phyloP scores from a whole-genome alignment of 1,284 basidiomycete genomes.

The Boletus sp. region DNA sequence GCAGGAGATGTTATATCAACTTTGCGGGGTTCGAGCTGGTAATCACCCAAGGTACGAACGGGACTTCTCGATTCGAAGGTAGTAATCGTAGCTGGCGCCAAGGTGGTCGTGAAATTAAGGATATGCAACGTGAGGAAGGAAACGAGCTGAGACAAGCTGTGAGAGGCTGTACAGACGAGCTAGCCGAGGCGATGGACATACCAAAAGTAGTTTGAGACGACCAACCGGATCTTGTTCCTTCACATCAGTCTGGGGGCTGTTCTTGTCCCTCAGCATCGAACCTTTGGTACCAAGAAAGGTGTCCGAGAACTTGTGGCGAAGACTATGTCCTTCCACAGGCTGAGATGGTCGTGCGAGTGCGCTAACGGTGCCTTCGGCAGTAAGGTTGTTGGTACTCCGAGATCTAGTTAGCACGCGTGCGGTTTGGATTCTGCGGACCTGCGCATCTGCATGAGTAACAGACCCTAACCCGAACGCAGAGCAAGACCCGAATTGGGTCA shows the following conservation, averaged over 20 bases:
- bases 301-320: constrained; percentile 45
- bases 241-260: constrained; percentile 24
- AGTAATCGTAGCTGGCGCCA: constrained; percentile 55
- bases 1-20: constrained; percentile 63
- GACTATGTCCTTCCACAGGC: constrained; percentile 22
- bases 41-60: constrained; percentile 21
- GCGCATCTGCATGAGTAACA: constrained; percentile 4
- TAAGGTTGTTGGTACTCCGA: constrained; percentile 31
- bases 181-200: constrained; percentile 35
- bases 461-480: constrained; percentile 21
- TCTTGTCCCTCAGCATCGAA: constrained; percentile 42
- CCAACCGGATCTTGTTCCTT: constrained; percentile 69
- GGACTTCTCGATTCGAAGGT: constrained; percentile 24
- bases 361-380: constrained; percentile 31
- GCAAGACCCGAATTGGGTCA: too few species aligned
- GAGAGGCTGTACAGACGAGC: not conserved
- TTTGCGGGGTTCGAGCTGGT: constrained; percentile 40
- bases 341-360: constrained; percentile 26
- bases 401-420: constrained; percentile 42
- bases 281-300: constrained; percentile 67
- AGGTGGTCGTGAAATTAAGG: constrained; percentile 90
- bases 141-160: constrained; percentile 51
- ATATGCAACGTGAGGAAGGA: constrained; percentile 88
- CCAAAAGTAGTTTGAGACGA: constrained; percentile 85
- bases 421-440: constrained; percentile 50